Base-by-base conservation (phyloP, 805 yeast species). In the Priceomyces carsonii region DNA sequence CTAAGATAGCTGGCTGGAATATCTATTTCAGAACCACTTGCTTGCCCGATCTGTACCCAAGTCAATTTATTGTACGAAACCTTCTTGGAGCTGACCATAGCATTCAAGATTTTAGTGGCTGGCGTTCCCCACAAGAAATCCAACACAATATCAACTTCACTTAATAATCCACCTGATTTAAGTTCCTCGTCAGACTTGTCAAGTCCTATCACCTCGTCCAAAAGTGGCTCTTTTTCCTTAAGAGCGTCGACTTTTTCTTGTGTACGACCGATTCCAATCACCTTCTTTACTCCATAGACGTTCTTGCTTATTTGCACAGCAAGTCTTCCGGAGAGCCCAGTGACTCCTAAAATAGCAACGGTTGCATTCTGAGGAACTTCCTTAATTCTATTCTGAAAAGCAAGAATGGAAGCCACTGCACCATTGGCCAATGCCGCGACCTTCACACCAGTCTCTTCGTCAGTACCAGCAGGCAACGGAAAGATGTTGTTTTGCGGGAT, bases 361-460 rank as follows among this genome's bases (percentile, higher is more conserved):
- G 31, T 33, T 7, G 24, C 25, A 26, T 19, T 12, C n/a, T 18
- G 10, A 8, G 24, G 26, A 9, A 33, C 8, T 26, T n/a, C 10
- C 14, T n/a, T 3, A 8, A 14, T 6, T 15, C 36, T 33, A 5
- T n/a, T 18, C 5, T 13, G 26, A 14, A 33, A 18, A 7, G 29
- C 36, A 14, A 25, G 6, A 8, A 8, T 7, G 2, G 36, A 33
- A 2, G 36, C 20, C 31, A 33, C 19, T 6, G 21, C 36, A 8
- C 31, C 23, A 18, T 26, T 33, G 7, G 25, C 12, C 17, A 33
- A 26, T 17, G 31, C 36, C 18, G 36, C 36, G 8, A 33, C 36
- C 6, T 31, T 15, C 9, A 13, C 30, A 9, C 26, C 21, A 8
- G 30, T 31, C 7, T 33, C 31, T 8, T n/a, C 5, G 6, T 18